phyloP scores from a whole-genome alignment of 2,329 filamentous ascomycete genomes.

The Penicillium aurantiogriseum region DNA sequence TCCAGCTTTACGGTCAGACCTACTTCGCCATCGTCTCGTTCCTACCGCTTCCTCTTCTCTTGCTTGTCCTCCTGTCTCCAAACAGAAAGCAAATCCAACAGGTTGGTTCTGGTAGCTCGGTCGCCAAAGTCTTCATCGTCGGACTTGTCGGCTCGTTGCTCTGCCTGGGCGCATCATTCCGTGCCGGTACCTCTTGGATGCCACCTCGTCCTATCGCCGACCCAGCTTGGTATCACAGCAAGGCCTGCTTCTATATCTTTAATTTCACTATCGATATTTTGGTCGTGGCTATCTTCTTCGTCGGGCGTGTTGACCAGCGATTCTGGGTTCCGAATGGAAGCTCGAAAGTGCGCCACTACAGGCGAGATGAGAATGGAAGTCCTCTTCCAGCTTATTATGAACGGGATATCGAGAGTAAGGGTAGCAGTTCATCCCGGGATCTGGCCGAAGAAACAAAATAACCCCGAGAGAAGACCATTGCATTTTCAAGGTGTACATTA shows the following conservation, averaged over 20 bases:
- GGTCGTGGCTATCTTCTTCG: slow-evolving; percentile 65
- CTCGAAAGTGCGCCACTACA: slow-evolving; percentile 18
- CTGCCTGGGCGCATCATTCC: slow-evolving; percentile 67
- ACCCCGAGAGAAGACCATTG: neutral
- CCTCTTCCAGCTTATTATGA: neutral
- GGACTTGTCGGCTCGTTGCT: slow-evolving; percentile 60
- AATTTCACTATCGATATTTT: slow-evolving; percentile 73
- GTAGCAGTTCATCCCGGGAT: neutral
- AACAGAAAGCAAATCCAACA: slow-evolving; percentile 51
- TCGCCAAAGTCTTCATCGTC: slow-evolving; percentile 66
- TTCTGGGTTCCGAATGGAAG: slow-evolving; percentile 71
- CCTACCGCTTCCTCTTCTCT: slow-evolving; percentile 61
- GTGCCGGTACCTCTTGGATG: slow-evolving; percentile 59
- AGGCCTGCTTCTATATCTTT: slow-evolving; percentile 75
- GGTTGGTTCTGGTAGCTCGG: slow-evolving; percentile 67
- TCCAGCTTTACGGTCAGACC: slow-evolving; percentile 63
- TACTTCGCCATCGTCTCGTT: slow-evolving; percentile 66
- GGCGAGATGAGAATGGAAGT: neutral
- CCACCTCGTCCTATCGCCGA: slow-evolving; percentile 48
- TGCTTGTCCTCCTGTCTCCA: slow-evolving; percentile 49
- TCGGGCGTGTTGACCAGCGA: slow-evolving; percentile 68
- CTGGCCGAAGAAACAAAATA: neutral
- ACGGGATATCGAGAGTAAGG: neutral
- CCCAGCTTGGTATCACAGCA: slow-evolving; percentile 69
- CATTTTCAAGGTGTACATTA: neutral